These are phyloP conservation scores for Albizia julibrissin DNA, from an alignment of 306 rosid genomes.

Conservation along the genomic window DNA sequence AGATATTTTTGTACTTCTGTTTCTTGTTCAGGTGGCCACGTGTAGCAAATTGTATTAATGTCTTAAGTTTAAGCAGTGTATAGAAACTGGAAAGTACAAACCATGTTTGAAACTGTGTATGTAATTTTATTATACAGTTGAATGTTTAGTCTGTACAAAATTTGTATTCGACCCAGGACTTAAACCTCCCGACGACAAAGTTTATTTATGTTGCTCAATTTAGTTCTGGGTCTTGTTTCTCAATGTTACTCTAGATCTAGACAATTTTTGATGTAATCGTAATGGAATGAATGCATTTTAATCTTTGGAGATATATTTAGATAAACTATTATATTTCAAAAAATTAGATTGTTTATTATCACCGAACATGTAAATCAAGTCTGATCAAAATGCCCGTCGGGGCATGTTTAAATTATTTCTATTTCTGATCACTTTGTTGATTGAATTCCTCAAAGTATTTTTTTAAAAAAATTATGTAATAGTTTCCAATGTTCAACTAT, in stretches of 20 bases:
- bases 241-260: not conserved
- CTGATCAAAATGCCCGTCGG: not conserved
- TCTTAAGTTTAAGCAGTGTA: not conserved
- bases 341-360: not conserved
- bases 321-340: not conserved
- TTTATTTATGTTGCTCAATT: not conserved
- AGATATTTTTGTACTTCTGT: not conserved
- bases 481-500: not conserved
- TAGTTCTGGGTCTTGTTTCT: not conserved
- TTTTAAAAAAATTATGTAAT: not conserved
- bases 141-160: conserved; percentile 3
- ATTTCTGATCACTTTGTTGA: not conserved
- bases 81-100: not conserved
- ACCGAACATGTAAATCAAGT: not conserved
- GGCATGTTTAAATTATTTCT: not conserved
- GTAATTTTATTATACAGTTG: not conserved
- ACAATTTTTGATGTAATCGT: not conserved
- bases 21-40: not conserved
- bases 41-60: not conserved
- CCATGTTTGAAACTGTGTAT: not conserved
- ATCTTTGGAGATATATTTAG: not conserved
- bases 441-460: not conserved
- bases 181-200: not conserved
- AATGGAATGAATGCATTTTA: not conserved
- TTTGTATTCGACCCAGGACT: not conserved